Percentiles rank a stretch among this genome's conserved stretches.
Evolutionary conservation across 1,139 yeast species (phyloP).

Genomic region (Magnusiomyces suaveolens): DNA sequence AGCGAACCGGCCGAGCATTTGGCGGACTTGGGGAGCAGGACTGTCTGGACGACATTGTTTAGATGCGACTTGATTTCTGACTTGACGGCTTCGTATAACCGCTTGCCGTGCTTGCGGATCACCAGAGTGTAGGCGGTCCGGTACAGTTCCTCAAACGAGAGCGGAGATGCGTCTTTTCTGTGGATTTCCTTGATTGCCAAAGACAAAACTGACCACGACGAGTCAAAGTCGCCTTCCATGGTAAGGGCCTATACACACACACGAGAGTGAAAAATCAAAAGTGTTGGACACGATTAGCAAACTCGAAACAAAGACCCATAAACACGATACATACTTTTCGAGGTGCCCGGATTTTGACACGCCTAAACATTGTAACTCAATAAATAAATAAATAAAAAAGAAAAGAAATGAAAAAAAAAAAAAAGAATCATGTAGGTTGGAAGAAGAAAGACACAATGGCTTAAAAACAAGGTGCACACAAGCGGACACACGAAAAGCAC

Average conservation of each 20-base stretch:
- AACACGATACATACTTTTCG: conserved; percentile 35
- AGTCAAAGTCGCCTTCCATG: conserved; percentile 46
- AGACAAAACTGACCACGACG: conserved; percentile 61
- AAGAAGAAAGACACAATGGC: too few relatives aligned
- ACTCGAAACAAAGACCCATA: not conserved
- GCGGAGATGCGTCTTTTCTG: conserved; percentile 58
- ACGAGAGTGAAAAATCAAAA: not conserved
- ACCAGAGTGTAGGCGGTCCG: conserved; percentile 75
- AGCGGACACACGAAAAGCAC: too few relatives aligned
- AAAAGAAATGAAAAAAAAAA: not conserved
- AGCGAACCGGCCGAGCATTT: not conserved
- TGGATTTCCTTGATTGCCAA: conserved; percentile 72
- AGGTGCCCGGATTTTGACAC: conserved; percentile 69
- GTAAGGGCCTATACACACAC: conserved; percentile 10
- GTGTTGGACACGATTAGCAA: too few relatives aligned
- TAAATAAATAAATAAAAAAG: not conserved
- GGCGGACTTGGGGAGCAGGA: conserved; percentile 18
- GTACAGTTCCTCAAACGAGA: conserved; percentile 80
- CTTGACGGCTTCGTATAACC: conserved; percentile 56
- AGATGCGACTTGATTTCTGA: conserved; percentile 46
- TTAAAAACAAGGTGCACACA: too few relatives aligned
- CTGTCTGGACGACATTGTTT: conserved; percentile 25
- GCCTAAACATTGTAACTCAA: conserved; percentile 23
- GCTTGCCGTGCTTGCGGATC: conserved; percentile 60
- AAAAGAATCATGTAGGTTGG: not conserved